Evolutionary conservation across 2,329 filamentous ascomycete genomes (phyloP).

Genomic region (Paecilomyces variotii): DNA sequence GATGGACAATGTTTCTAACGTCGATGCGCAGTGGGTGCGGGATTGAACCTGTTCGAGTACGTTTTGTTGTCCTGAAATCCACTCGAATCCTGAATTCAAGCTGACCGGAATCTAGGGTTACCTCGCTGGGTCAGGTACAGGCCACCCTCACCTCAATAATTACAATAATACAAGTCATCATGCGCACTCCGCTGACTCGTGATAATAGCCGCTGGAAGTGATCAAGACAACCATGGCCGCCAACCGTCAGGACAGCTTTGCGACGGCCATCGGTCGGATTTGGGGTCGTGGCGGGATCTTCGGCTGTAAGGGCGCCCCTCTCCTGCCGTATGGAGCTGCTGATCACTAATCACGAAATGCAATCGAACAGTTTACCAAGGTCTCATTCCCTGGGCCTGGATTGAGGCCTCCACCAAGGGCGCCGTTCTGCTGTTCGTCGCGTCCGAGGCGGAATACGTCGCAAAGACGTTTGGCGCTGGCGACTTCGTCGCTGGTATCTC

Average conservation of each 20-base stretch:
- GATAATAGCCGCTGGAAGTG: conserved; percentile 83
- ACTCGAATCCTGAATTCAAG: neutral
- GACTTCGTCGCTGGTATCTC: conserved; percentile 84
- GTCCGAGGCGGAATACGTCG: conserved; percentile 95
- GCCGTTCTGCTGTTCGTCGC: conserved; percentile 98
- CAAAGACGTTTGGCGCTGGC: conserved; percentile 69
- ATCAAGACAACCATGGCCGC: conserved; percentile 99
- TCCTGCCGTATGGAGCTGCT: conserved; percentile 1
- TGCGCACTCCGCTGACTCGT: conserved; percentile 39
- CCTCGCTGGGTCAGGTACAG: conserved; percentile 57
- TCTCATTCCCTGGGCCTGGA: conserved; percentile 99
- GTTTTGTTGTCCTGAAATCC: conserved; percentile 16
- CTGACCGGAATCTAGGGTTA: conserved; percentile 42
- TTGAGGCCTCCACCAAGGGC: conserved; percentile 98
- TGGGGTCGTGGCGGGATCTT: conserved; percentile 89
- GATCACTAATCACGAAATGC: conserved; percentile 5
- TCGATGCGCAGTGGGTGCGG: conserved; percentile 59
- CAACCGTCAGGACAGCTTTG: conserved; percentile 83
- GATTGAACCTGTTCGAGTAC: conserved; percentile 90
- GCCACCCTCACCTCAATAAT: neutral
- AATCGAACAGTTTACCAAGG: conserved; percentile 80
- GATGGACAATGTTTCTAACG: conserved; percentile 14
- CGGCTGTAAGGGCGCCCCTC: conserved; percentile 64
- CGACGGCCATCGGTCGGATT: conserved; percentile 71
- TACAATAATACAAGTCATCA: neutral